Evolutionary conservation across 352 stramenopile species (phyloP).

Genomic region (Thalassiosira ordinaria): DNA sequence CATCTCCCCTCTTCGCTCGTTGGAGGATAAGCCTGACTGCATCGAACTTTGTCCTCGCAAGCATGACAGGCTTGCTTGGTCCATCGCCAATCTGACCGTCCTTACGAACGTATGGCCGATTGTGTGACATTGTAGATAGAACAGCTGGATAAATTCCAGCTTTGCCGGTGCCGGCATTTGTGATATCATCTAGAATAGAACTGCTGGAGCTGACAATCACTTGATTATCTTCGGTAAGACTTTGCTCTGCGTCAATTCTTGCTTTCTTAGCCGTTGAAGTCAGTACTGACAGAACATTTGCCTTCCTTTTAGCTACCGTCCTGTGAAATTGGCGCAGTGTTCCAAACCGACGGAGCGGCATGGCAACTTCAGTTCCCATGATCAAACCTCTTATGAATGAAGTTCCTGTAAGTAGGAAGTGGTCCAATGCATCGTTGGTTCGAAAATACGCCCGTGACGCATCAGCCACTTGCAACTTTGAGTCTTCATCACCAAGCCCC

Average conservation of each 20-base stretch:
- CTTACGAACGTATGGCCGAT: neutral
- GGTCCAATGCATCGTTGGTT: neutral
- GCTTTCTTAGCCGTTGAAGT: neutral
- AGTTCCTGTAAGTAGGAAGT: neutral
- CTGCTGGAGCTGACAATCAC: slow-evolving; percentile 11
- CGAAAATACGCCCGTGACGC: neutral
- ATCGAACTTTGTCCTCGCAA: neutral
- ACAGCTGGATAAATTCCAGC: neutral
- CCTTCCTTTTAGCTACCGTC: neutral
- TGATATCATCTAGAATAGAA: slow-evolving; percentile 18
- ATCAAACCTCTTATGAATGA: neutral
- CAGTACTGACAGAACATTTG: neutral
- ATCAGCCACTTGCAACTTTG: neutral
- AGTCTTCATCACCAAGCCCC: neutral
- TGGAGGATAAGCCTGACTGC: neutral
- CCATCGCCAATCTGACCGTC: neutral
- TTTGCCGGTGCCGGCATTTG: slow-evolving; percentile 9
- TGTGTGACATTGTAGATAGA: neutral
- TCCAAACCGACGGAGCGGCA: neutral
- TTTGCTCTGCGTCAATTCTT: slow-evolving; percentile 12
- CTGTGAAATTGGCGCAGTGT: neutral
- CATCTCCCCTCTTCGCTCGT: neutral
- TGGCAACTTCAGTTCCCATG: neutral
- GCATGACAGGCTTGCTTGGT: neutral
- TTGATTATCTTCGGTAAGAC: slow-evolving; percentile 6